Conservation (phyloP, 2,329 filamentous ascomycete genomes). For the Arthrobotrys sinensis region DNA sequence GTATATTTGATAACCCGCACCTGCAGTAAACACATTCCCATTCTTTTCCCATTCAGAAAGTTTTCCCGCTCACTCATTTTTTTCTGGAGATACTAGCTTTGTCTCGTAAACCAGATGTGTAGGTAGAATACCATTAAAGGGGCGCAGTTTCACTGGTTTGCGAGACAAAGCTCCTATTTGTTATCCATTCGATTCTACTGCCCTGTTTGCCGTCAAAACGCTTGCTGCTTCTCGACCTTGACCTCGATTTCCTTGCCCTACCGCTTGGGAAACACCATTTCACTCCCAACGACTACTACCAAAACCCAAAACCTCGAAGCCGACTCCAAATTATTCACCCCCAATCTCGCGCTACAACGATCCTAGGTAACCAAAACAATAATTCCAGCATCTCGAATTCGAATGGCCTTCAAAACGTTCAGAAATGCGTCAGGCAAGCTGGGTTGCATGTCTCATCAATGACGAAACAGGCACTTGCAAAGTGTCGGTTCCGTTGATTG, state of each 20-base stretch:
- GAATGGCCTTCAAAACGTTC: slow-evolving; percentile 7
- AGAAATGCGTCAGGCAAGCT: slow-evolving; percentile 14
- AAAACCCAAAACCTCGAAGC: neutral
- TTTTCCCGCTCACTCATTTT: neutral
- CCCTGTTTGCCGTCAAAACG: neutral
- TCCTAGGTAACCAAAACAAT: slow-evolving; percentile 16
- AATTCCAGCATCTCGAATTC: slow-evolving; percentile 26
- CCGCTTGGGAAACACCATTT: neutral
- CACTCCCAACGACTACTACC: no score
- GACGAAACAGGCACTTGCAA: neutral
- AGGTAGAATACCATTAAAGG: neutral
- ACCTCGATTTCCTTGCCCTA: neutral
- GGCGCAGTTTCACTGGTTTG: neutral
- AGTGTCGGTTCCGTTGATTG: neutral
- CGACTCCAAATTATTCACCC: neutral
- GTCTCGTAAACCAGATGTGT: slow-evolving; percentile 7
- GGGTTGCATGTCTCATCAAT: slow-evolving; percentile 17
- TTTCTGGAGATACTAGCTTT: slow-evolving; percentile 1
- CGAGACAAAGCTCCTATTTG: neutral
- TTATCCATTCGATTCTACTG: neutral
- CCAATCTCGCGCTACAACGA: slow-evolving; percentile 1
- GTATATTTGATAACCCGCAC: neutral
- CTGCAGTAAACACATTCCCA: neutral
- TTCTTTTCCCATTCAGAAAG: neutral
- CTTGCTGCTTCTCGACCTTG: neutral